These are phyloP conservation scores for Waltergamsia citrina DNA, from an alignment of 2,329 filamentous ascomycete species.

Conservation along the genomic window DNA sequence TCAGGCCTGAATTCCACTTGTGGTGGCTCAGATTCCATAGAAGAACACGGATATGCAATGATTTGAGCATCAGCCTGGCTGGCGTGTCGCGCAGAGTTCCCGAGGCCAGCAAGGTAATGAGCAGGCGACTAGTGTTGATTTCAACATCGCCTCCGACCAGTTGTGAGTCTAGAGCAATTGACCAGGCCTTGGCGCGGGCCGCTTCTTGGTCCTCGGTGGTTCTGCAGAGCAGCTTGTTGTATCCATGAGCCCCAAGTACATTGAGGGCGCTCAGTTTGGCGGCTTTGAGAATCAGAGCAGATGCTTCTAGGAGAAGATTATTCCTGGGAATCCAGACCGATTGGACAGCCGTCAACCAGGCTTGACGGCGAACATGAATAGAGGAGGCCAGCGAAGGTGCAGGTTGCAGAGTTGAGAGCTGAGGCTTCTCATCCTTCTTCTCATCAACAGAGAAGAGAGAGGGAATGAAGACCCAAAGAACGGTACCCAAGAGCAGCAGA, in stretches of 20 bases:
- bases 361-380: constrained; percentile 75
- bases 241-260: constrained; percentile 65
- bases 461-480: constrained; percentile 47
- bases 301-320: constrained; percentile 76
- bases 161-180: constrained; percentile 87
- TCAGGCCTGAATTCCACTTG: constrained; percentile 52
- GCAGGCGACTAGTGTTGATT: constrained; percentile 77
- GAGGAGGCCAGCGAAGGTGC: constrained; percentile 71
- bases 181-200: constrained; percentile 84
- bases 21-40: constrained; percentile 68
- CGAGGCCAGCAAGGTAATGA: constrained; percentile 80
- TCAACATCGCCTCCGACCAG: constrained; percentile 83
- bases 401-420: constrained; percentile 33
- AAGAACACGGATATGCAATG: constrained; percentile 81
- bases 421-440: constrained; percentile 41
- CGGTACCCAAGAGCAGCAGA: constrained; percentile 38
- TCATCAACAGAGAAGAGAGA: constrained; percentile 33
- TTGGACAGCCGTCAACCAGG: constrained; percentile 89
- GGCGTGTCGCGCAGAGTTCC: constrained; percentile 80
- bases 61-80: constrained; percentile 78
- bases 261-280: constrained; percentile 74
- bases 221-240: constrained; percentile 70
- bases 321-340: constrained; percentile 86
- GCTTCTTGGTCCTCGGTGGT: constrained; percentile 77
- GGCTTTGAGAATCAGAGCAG: constrained; percentile 71